Evolutionary conservation across 202 grass and related monocot species (phyloP), one percentile per base, ranked within the genome.

Genomic region (Brachypodium distachyon): DNA sequence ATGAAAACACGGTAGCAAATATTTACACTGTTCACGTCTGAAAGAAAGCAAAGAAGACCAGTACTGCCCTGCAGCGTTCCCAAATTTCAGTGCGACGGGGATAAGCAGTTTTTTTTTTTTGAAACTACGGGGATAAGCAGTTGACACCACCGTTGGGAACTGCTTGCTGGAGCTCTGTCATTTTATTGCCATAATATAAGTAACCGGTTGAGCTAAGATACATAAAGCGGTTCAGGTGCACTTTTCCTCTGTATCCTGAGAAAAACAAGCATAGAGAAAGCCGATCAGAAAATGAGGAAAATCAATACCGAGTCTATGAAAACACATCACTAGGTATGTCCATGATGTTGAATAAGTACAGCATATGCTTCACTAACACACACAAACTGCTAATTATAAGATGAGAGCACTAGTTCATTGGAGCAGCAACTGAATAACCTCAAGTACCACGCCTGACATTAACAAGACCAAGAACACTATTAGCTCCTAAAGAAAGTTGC

Each of bases 241-340:
- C 17, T 87, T 72, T 67, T 88, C 77, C 90, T 96, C 31, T 88
- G 87, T 84, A 96, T 71, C 93, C 93, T 96, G 87, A 77, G 1
- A 71, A 69, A 36, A 67, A 77, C 21, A 69, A 70, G 18, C 38
- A 68, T 18, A 61, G n/a, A 5, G 13, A 44, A n/a, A 76, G 12
- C 7, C 13, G 44, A 33, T 76, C 5, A 73, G 28, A 83, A 18
- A 61, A 13, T 19, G 32, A 39, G 14, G 34, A 38, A 33, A 66
- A 49, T 28, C 39, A 51, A 23, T n/a, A n/a, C n/a, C 18, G 72
- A 39, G 17, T 32, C 19, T 16, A 59, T 37, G n/a, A 7, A 37
- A 56, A 51, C 23, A 40, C 12, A 29, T 42, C 23, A 12, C 14
- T 32, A 9, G 46, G 2, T 38, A 73, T 34, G 62, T 70, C 4